Evolutionary conservation across 1,139 yeast genomes (phyloP).

Genomic region (Pichia sp.): DNA sequence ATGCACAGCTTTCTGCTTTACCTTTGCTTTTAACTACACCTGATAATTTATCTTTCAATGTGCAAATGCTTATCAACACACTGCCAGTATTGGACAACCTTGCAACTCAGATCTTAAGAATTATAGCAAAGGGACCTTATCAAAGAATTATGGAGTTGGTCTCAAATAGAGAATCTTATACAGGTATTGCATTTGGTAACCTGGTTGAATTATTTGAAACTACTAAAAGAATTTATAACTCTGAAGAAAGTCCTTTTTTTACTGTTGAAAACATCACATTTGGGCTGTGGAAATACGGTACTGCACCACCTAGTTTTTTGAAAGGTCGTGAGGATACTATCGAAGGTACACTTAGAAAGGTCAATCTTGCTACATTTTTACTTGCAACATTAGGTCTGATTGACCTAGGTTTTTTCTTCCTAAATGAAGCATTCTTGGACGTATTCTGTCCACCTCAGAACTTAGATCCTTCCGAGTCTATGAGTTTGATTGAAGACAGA

Average conservation of each 20-base stretch:
- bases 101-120: slow-evolving; percentile 63
- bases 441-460: slow-evolving; percentile 64
- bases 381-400: slow-evolving; percentile 78
- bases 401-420: slow-evolving; percentile 79
- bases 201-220: slow-evolving; percentile 71
- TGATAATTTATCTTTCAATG: slow-evolving; percentile 48
- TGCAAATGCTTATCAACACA: slow-evolving; percentile 55
- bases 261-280: slow-evolving; percentile 44
- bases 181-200: slow-evolving; percentile 68
- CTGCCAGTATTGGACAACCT: slow-evolving; percentile 69
- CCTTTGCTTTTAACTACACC: slow-evolving; percentile 53
- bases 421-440: slow-evolving; percentile 76
- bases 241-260: slow-evolving; percentile 60
- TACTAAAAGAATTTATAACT: slow-evolving; percentile 50
- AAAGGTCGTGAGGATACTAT: slow-evolving; percentile 56
- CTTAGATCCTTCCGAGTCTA: slow-evolving; percentile 31
- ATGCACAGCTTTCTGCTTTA: slow-evolving; percentile 50
- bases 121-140: slow-evolving; percentile 63
- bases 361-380: slow-evolving; percentile 79
- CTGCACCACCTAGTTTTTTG: slow-evolving; percentile 49
- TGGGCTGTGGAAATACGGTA: slow-evolving; percentile 63
- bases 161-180: slow-evolving; percentile 60
- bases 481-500: slow-evolving; percentile 21
- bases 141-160: slow-evolving; percentile 68
- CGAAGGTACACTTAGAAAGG: slow-evolving; percentile 68